phyloP scores from a whole-genome alignment of 805 yeast species.

The Jamesozyma rosinii region DNA sequence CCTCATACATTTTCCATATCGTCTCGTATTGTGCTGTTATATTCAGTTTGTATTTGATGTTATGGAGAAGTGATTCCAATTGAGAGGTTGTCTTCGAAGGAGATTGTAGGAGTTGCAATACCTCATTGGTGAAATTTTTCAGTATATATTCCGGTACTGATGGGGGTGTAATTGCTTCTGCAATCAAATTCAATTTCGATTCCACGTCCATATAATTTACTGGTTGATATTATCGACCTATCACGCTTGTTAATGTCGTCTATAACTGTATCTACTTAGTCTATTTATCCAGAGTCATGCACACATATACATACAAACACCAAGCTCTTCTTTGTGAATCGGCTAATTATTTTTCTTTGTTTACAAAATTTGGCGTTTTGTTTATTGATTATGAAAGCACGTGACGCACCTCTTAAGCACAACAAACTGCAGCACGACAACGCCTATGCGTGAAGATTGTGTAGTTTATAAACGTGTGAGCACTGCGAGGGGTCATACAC shows the following conservation, averaged over 20 bases:
- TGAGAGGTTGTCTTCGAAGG: constrained; percentile 13
- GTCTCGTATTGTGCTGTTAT: constrained; percentile 9
- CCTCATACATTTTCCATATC: constrained; percentile 19
- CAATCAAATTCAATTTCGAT: constrained; percentile 12
- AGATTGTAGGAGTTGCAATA: constrained; percentile 12
- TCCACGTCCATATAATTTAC: constrained; percentile 18
- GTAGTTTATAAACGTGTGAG: not conserved
- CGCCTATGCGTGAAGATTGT: not conserved
- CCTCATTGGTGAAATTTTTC: constrained; percentile 12
- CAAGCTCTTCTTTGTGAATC: not conserved
- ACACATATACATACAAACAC: too few relatives aligned
- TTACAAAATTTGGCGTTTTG: constrained; percentile 3
- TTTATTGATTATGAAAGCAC: too few relatives aligned
- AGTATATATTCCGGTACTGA: constrained; percentile 13
- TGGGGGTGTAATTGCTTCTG: constrained; percentile 23
- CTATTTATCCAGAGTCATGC: too few relatives aligned
- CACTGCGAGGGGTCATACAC: not conserved
- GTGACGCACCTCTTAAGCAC: too few relatives aligned
- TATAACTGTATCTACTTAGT: too few relatives aligned
- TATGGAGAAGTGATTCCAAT: constrained; percentile 15
- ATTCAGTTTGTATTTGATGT: constrained; percentile 13
- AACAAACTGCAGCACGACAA: too few relatives aligned
- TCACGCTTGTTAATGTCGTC: not conserved
- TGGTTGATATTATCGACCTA: not conserved
- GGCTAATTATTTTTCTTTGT: not conserved